Percentiles rank a stretch among this genome's conserved stretches.
Conservation (phyloP, 257 asterid species). For the Fraxinus quadrangulata region DNA sequence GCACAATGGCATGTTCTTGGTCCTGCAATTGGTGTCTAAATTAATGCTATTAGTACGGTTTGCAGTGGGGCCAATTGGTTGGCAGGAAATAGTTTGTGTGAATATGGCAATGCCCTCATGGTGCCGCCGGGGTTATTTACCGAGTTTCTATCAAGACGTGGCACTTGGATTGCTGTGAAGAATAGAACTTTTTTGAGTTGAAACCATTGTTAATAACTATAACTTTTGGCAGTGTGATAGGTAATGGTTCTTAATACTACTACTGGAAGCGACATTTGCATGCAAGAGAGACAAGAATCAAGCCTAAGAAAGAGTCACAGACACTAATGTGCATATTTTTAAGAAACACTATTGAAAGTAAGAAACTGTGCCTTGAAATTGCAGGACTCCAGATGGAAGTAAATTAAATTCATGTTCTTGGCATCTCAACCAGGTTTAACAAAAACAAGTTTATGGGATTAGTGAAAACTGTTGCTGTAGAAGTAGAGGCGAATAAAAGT, state of each 20-base stretch:
- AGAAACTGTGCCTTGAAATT: not conserved
- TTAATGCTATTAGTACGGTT: not conserved
- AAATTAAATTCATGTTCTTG: not conserved
- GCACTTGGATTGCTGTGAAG: not conserved
- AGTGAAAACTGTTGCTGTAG: not conserved
- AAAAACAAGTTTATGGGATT: not conserved
- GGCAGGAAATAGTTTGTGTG: not conserved
- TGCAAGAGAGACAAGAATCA: not conserved
- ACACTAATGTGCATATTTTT: not conserved
- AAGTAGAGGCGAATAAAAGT: not conserved
- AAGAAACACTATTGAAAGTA: not conserved
- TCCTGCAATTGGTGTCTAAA: not conserved
- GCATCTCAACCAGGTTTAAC: not conserved
- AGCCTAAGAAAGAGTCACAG: not conserved
- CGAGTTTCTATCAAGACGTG: not conserved
- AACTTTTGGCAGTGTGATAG: not conserved
- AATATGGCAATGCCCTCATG: not conserved
- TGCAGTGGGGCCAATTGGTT: not conserved
- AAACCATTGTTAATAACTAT: too few relatives aligned
- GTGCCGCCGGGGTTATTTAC: not conserved
- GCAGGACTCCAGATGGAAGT: not conserved
- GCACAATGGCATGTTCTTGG: not conserved
- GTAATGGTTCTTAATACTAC: not conserved
- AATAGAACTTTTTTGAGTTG: not conserved
- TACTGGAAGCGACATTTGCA: not conserved